Base-by-base conservation (phyloP, 140 eudicot species). In the Flaveria floridana region DNA sequence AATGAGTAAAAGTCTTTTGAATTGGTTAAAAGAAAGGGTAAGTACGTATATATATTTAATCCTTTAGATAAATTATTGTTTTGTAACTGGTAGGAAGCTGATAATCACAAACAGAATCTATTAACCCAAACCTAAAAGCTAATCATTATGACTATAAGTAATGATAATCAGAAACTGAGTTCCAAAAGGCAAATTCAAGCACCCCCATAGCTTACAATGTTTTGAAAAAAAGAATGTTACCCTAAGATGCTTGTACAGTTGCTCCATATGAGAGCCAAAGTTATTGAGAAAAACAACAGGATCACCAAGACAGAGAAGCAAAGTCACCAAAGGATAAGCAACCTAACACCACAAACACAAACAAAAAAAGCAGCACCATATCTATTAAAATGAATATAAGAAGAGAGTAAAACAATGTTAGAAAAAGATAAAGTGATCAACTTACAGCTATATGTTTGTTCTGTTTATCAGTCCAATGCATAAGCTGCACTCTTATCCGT, bases 381-480 rank as follows among this genome's bases (percentile, higher is more conserved):
- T 13, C 26, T 56, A 37, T 20, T 14, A 39, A 65, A 57, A 19
- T 46, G 5, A 72, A 59, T n/a, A 47, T 13, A 25, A 28, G 37
- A 51, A n/a, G 37, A 51, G 50, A 44, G 14, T 44, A 9, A 9
- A 10, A 19, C 39, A 77, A 76, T 6, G 23, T 58, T 48, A 73
- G 56, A 4, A 14, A 15, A 71, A 53, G 53, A 63, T 34, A 26
- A 56, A 28, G 52, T n/a, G 30, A 47, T 30, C 15, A 50, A 77
- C 97, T 80, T 85, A 94, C 99, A 84, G 99, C 83, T 73, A 94
- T 86, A 82, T 94, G 99, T 79, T 94, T 94, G 83, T 93, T 90
- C 77, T 94, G 99, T 73, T 90, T 94, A 79, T 94, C 99, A 82
- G 93, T 94, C 99, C 99, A 94, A 73, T 88, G 94, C 91, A 85